A percentile compares a stretch with the other conserved stretches of the same genome.
phyloP scores from a whole-genome alignment of 306 rosid genomes.

The apple (Malus domestica) region ASM211411v1 NC_041801.1:6283001-6283500 shows the following conservation, averaged over 20 bases:
- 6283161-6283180: constrained; percentile 5
- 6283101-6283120: constrained; percentile 40
- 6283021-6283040: constrained; percentile 17
- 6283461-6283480: constrained; percentile 18
- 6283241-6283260: constrained; percentile 17
- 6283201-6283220: constrained; percentile 32
- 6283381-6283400: constrained; percentile 12
- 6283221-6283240: constrained; percentile 27
- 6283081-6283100: constrained; percentile 76
- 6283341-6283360: constrained; percentile 50
- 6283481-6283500: constrained; percentile 30
- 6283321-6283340: constrained; percentile 29
- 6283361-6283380: constrained; percentile 36
- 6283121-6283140: constrained; percentile 55
- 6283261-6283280: constrained; percentile 30
- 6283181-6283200: constrained; percentile 29
- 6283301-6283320: constrained; percentile 22
- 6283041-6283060: constrained; percentile 54
- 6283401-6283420: constrained; percentile 4
- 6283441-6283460: constrained; percentile 11
- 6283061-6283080: constrained; percentile 22
- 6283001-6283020: neutral
- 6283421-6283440: constrained; percentile 1
- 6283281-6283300: constrained; percentile 43
- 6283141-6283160: constrained; percentile 64